Percentiles rank a stretch among this genome's conserved stretches.
Conservation (phyloP, 805 yeast species). For the Kluyveromyces siamensis region DNA sequence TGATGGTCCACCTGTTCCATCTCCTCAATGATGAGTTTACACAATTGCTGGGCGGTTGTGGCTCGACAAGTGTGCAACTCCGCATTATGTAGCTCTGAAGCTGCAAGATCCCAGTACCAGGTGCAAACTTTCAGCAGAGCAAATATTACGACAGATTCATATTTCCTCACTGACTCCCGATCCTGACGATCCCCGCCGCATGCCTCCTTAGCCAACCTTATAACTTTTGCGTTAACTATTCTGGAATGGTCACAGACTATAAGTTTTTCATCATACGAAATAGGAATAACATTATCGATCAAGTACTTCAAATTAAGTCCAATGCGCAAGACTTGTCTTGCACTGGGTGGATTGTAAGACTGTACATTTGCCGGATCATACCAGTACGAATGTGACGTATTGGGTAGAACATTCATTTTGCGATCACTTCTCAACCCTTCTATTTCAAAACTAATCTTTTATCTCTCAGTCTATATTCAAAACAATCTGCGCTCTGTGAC, state of each 20-base stretch:
- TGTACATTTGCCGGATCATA: constrained; percentile 1
- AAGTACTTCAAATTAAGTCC: constrained; percentile 65
- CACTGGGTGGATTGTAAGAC: constrained; percentile 35
- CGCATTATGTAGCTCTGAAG: constrained; percentile 56
- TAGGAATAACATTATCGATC: constrained; percentile 64
- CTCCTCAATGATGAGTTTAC: constrained; percentile 58
- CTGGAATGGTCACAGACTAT: constrained; percentile 51
- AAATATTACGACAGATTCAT: constrained; percentile 60
- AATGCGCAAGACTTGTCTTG: constrained; percentile 60
- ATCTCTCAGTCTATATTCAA: background rate
- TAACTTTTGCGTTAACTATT: constrained; percentile 47
- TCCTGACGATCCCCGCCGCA: constrained; percentile 66
- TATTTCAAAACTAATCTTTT: background rate
- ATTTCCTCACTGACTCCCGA: constrained; percentile 49
- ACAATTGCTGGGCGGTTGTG: constrained; percentile 63
- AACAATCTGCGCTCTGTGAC: background rate
- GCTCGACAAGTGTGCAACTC: constrained; percentile 53
- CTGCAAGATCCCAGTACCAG: constrained; percentile 63
- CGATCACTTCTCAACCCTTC: background rate
- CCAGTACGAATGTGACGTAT: constrained; percentile 1
- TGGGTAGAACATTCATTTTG: background rate
- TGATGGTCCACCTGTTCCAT: constrained; percentile 40
- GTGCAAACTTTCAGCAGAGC: constrained; percentile 64
- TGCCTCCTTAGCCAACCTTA: constrained; percentile 56
- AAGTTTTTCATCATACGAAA: constrained; percentile 42